Evolutionary conservation across 2,329 filamentous ascomycete species (phyloP).

Genomic region (Epichloe hybrida): DNA sequence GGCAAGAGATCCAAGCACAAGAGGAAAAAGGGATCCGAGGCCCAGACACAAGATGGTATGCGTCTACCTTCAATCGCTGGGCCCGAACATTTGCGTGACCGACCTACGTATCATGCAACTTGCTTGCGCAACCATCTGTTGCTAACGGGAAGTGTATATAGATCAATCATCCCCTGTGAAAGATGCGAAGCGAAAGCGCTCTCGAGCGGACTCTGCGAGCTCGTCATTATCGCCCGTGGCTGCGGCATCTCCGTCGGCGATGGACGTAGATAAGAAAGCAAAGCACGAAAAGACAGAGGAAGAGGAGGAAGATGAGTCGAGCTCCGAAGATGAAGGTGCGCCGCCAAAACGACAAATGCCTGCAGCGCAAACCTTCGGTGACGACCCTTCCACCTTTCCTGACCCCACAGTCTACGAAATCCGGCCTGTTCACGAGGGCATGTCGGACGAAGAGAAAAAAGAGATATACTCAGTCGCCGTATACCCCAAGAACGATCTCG

Average conservation of each 20-base stretch:
- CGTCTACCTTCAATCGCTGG: neutral
- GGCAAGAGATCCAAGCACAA: conserved; percentile 54
- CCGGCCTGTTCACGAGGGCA: conserved; percentile 55
- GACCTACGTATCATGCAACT: neutral
- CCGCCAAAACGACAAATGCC: conserved; percentile 52
- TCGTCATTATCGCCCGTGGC: conserved; percentile 46
- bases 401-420: conserved; percentile 96
- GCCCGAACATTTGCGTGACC: neutral
- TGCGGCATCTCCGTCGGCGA: conserved; percentile 36
- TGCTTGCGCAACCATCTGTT: neutral
- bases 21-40: conserved; percentile 62
- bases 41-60: conserved; percentile 22
- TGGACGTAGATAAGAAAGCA: conserved; percentile 45
- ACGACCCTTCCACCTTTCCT: conserved; percentile 78
- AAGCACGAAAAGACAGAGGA: conserved; percentile 25
- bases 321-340: conserved; percentile 45
- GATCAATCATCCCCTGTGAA: conserved; percentile 41
- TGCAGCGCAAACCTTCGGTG: conserved; percentile 78
- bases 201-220: conserved; percentile 41
- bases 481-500: conserved; percentile 70
- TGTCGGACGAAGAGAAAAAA: conserved; percentile 75
- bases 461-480: conserved; percentile 76
- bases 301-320: conserved; percentile 31
- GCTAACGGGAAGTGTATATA: conserved; percentile 12
- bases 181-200: conserved; percentile 39